Conservation (phyloP, 331 rosid species). For the Phaseolus coccineus region DNA sequence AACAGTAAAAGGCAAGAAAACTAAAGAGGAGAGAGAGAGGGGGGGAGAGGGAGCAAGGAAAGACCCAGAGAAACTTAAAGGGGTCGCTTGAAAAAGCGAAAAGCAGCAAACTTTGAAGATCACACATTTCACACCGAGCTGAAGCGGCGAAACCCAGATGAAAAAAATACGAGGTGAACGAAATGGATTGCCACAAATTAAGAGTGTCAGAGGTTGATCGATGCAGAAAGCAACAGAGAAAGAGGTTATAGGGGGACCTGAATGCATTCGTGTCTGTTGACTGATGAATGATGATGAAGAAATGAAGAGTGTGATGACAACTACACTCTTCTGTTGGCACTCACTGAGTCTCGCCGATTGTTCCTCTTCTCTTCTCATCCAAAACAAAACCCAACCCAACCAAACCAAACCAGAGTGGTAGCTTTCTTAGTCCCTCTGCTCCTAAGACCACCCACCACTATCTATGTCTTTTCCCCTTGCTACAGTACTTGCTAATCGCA, state of each 20-base stretch:
- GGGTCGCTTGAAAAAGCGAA: slow-evolving; percentile 19
- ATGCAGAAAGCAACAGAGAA: slow-evolving; percentile 16
- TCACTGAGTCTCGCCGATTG: slow-evolving; percentile 15
- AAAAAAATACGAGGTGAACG: slow-evolving; percentile 6
- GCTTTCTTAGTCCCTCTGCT: background rate
- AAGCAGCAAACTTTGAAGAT: slow-evolving; percentile 39
- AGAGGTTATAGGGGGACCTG: slow-evolving; percentile 1
- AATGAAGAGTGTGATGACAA: slow-evolving; percentile 43
- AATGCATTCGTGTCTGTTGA: slow-evolving; percentile 45
- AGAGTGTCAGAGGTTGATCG: slow-evolving; percentile 27
- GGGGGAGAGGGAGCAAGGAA: slow-evolving; percentile 25
- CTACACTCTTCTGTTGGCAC: slow-evolving; percentile 10
- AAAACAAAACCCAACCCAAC: slow-evolving; percentile 32
- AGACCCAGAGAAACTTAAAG: background rate
- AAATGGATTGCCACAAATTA: slow-evolving; percentile 24
- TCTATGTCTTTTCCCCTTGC: background rate
- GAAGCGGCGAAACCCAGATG: slow-evolving; percentile 29
- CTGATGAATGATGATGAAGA: background rate
- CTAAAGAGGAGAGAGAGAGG: background rate
- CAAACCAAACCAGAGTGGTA: background rate
- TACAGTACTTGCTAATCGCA: background rate
- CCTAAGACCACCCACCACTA: background rate
- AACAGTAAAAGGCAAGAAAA: too few relatives aligned
- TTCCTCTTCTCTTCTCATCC: background rate
- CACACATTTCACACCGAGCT: slow-evolving; percentile 34